These are phyloP conservation scores for Cladosporium colombiae DNA, from an alignment of 2,329 filamentous ascomycete genomes.

Conservation along the genomic window DNA sequence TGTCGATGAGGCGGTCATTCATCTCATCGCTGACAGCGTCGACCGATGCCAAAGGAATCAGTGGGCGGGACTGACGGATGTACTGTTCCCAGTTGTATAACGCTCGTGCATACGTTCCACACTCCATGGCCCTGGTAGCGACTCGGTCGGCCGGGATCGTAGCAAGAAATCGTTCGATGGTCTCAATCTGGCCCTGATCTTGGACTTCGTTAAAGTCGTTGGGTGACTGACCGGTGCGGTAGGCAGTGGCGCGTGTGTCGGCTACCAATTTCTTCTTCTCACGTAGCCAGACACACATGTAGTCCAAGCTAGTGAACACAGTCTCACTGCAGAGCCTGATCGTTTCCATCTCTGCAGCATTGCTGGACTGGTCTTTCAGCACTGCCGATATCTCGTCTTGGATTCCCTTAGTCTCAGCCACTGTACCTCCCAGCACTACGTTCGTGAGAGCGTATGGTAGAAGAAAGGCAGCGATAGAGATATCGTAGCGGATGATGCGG, in stretches of 20 bases:
- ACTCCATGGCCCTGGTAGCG: constrained; percentile 85
- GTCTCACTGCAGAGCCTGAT: constrained; percentile 88
- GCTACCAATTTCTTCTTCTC: constrained; percentile 62
- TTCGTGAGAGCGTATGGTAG: constrained; percentile 86
- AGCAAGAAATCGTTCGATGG: constrained; percentile 72
- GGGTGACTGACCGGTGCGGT: constrained; percentile 46
- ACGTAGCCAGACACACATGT: constrained; percentile 86
- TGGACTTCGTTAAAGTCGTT: constrained; percentile 53
- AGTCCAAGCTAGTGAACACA: constrained; percentile 87
- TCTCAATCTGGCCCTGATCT: constrained; percentile 56
- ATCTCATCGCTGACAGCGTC: constrained; percentile 50
- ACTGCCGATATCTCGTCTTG: constrained; percentile 73
- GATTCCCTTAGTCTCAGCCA: constrained; percentile 65
- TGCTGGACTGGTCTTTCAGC: constrained; percentile 63
- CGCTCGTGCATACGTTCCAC: constrained; percentile 87
- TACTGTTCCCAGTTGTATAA: constrained; percentile 95
- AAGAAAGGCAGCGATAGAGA: constrained; percentile 83
- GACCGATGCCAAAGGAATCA: constrained; percentile 43
- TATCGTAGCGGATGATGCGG: constrained; percentile 79
- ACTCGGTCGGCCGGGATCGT: constrained; percentile 70
- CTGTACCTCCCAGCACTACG: constrained; percentile 71
- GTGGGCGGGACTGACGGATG: constrained; percentile 58
- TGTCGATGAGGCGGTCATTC: constrained; percentile 75
- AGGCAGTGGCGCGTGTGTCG: constrained; percentile 44
- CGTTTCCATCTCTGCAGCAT: constrained; percentile 65